phyloP scores from a whole-genome alignment of 2,329 filamentous ascomycete species.

The Stemphylium beticola region DNA sequence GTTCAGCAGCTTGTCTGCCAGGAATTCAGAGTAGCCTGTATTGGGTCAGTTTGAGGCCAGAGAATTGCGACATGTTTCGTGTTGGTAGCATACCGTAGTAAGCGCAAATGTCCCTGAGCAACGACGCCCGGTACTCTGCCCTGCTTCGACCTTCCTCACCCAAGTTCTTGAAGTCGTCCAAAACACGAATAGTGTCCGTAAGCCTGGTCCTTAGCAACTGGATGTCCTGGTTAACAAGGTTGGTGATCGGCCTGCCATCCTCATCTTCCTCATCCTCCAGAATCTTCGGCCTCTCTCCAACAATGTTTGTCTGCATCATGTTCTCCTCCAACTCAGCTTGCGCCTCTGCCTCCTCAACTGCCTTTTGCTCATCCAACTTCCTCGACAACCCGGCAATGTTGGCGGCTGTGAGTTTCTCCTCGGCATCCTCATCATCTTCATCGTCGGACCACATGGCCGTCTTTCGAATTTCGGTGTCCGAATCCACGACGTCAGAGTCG shows the following conservation, averaged over 20 bases:
- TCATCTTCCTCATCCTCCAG: slow-evolving; percentile 65
- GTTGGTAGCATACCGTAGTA: slow-evolving; percentile 70
- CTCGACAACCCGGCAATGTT: slow-evolving; percentile 92
- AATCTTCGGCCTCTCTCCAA: slow-evolving; percentile 68
- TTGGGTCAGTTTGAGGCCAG: neutral
- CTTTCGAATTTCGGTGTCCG: slow-evolving; percentile 59
- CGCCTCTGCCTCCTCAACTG: slow-evolving; percentile 80
- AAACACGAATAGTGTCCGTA: slow-evolving; percentile 88
- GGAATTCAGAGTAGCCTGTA: slow-evolving; percentile 78
- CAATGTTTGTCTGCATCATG: slow-evolving; percentile 92
- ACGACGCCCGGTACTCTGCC: slow-evolving; percentile 83
- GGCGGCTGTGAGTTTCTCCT: slow-evolving; percentile 90
- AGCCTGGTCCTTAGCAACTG: slow-evolving; percentile 88
- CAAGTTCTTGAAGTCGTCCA: slow-evolving; percentile 86
- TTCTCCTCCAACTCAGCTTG: slow-evolving; percentile 85
- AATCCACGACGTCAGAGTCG: slow-evolving; percentile 62
- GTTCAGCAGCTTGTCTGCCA: slow-evolving; percentile 95
- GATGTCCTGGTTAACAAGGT: slow-evolving; percentile 80
- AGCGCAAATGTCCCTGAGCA: slow-evolving; percentile 89
- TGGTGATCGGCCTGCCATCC: slow-evolving; percentile 61
- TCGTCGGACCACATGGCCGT: slow-evolving; percentile 91
- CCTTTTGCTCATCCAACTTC: slow-evolving; percentile 79
- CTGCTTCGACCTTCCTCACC: slow-evolving; percentile 81
- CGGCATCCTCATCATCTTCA: slow-evolving; percentile 87
- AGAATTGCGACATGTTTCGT: neutral